Evolutionary conservation across 176 grass and related monocot species (phyloP).

Genomic region (Cymbopogon citratus): DNA sequence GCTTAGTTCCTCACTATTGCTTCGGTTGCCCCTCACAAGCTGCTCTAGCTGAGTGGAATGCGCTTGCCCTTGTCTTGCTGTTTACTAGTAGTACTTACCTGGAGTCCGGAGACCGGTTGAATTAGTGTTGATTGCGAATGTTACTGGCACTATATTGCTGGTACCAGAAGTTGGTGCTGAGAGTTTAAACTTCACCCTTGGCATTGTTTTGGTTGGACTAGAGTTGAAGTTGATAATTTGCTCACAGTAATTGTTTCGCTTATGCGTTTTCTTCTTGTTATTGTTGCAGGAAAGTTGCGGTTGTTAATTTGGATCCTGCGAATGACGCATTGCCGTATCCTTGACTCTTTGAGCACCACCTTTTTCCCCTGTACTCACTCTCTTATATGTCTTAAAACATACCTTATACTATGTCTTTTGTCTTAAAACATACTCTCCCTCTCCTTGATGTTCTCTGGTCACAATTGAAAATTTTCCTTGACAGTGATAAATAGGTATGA

Average conservation of each 20-base stretch:
- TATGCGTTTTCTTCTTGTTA: not conserved
- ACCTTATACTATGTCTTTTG: no score
- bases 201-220: not conserved
- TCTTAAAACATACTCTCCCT: not conserved
- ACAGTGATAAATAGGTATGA: slow-evolving; percentile 61
- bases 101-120: not conserved
- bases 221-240: not conserved
- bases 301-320: slow-evolving; percentile 88
- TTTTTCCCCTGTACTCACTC: not conserved
- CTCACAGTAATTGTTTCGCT: not conserved
- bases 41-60: not conserved
- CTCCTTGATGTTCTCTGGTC: not conserved
- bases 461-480: slow-evolving; percentile 34
- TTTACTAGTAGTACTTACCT: not conserved
- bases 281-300: slow-evolving; percentile 69
- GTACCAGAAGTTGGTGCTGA: not conserved
- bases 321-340: slow-evolving; percentile 94
- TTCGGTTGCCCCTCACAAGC: not conserved
- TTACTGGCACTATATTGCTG: not conserved
- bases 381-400: not conserved
- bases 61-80: not conserved
- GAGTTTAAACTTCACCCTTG: not conserved
- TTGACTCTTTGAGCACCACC: slow-evolving; percentile 4
- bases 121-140: not conserved
- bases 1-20: not conserved